Percentiles rank a stretch among this genome's conserved stretches.
Conservation (phyloP, 805 yeast genomes). For the Cyberlindnera amylophila region DNA sequence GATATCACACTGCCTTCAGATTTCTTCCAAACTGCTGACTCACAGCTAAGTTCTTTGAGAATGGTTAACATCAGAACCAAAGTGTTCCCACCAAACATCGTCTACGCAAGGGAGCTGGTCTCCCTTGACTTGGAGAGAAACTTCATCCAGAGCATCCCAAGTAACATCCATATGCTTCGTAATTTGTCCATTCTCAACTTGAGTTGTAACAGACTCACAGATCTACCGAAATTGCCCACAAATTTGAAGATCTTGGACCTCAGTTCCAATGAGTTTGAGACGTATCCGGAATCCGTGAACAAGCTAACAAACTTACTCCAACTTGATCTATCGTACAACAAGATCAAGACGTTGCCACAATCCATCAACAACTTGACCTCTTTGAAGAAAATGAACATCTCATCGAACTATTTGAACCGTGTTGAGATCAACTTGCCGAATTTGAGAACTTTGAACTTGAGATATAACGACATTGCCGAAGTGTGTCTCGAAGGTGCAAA, state of each 20-base stretch:
- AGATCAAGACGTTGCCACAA: conserved; percentile 56
- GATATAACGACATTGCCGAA: conserved; percentile 58
- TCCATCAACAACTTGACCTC: conserved; percentile 55
- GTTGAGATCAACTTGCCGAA: conserved; percentile 42
- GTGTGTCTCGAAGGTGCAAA: conserved; percentile 42
- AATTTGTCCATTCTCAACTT: conserved; percentile 58
- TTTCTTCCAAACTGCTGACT: conserved; percentile 74
- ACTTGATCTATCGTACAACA: conserved; percentile 80
- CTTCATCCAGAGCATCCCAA: conserved; percentile 61
- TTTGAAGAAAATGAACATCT: conserved; percentile 65
- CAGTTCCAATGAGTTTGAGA: conserved; percentile 69
- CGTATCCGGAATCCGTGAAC: conserved; percentile 63
- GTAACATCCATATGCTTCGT: conserved; percentile 48
- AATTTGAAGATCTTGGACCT: conserved; percentile 61
- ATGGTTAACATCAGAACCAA: conserved; percentile 73
- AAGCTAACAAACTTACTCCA: conserved; percentile 55
- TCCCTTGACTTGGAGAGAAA: conserved; percentile 76
- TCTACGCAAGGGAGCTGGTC: conserved; percentile 63
- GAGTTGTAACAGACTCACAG: conserved; percentile 69
- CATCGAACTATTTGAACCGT: conserved; percentile 58
- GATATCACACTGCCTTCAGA: conserved; percentile 80
- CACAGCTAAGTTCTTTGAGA: conserved; percentile 60
- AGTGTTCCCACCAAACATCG: conserved; percentile 67
- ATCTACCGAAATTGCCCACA: conserved; percentile 56
- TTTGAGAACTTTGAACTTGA: conserved; percentile 69